Conservation (phyloP, 768 basidiomycete genomes). For the Plicaturopsis crispa region DNA sequence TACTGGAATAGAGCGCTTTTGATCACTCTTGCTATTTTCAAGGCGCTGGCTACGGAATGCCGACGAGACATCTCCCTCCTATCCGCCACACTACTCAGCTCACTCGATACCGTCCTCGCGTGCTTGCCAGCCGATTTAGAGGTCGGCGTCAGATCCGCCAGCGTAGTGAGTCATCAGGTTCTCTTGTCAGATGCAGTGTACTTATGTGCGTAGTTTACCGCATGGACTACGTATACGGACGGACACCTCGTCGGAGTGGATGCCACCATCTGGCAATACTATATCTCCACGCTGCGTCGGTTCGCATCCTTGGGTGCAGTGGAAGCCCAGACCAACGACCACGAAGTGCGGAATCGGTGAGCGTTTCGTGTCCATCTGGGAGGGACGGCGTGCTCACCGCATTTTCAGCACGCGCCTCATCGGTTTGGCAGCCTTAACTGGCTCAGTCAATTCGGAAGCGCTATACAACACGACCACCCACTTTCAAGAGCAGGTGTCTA, state of each 20-base stretch:
- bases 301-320: conserved; percentile 58
- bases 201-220: conserved; percentile 57
- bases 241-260: conserved; percentile 80
- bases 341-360: conserved; percentile 71
- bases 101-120: conserved; percentile 49
- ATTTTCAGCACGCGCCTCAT: conserved; percentile 68
- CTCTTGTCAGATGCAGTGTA: conserved; percentile 1
- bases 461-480: conserved; percentile 66
- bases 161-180: conserved; percentile 46
- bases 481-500: conserved; percentile 63
- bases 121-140: conserved; percentile 62
- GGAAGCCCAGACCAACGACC: conserved; percentile 42
- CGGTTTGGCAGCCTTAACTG: conserved; percentile 76
- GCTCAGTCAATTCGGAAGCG: conserved; percentile 78
- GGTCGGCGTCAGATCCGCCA: conserved; percentile 69
- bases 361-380: conserved; percentile 3
- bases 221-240: conserved; percentile 90
- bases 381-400: not conserved
- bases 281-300: conserved; percentile 55
- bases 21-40: conserved; percentile 77
- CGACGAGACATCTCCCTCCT: conserved; percentile 74
- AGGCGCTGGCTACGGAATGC: conserved; percentile 80
- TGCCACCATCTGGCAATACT: conserved; percentile 56
- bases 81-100: conserved; percentile 60
- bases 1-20: conserved; percentile 52